Evolutionary conservation across 2,329 filamentous ascomycete species (phyloP).

Genomic region (Pseudocercospora fijiensis): DNA sequence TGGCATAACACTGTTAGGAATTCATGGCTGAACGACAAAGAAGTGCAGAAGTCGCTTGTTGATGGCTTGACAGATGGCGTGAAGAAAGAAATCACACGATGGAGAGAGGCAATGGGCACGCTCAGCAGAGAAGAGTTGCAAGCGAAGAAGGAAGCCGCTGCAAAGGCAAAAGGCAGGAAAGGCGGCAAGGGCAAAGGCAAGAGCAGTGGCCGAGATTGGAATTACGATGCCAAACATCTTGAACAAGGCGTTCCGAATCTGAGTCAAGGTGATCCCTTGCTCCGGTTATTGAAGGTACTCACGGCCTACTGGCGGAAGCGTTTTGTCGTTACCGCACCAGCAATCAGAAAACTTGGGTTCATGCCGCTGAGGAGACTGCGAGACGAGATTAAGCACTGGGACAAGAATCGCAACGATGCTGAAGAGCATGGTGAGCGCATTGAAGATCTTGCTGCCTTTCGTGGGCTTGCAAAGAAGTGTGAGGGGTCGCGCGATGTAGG

Average conservation of each 20-base stretch:
- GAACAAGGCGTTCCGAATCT: slow-evolving; percentile 72
- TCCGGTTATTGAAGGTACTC: slow-evolving; percentile 73
- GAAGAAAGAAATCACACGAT: slow-evolving; percentile 71
- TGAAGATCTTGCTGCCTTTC: slow-evolving; percentile 64
- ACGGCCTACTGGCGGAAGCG: slow-evolving; percentile 83
- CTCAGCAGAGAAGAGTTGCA: slow-evolving; percentile 40
- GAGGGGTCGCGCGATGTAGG: slow-evolving; percentile 84
- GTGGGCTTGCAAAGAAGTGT: slow-evolving; percentile 65
- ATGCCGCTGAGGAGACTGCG: slow-evolving; percentile 73
- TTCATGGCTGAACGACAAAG: slow-evolving; percentile 74
- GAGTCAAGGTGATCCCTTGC: slow-evolving; percentile 78
- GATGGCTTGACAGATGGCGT: slow-evolving; percentile 68
- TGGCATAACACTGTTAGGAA: slow-evolving; percentile 89
- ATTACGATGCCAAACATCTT: slow-evolving; percentile 63
- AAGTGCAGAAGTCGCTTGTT: slow-evolving; percentile 72
- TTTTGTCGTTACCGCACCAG: slow-evolving; percentile 74
- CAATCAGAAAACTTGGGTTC: slow-evolving; percentile 86
- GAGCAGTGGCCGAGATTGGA: slow-evolving; percentile 66
- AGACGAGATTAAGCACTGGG: slow-evolving; percentile 69
- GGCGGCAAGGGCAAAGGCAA: slow-evolving; percentile 43
- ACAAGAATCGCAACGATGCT: slow-evolving; percentile 60
- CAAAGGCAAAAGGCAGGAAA: slow-evolving; percentile 43
- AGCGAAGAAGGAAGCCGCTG: slow-evolving; percentile 37
- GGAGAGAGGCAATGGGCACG: slow-evolving; percentile 67
- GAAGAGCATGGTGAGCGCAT: slow-evolving; percentile 75